These are phyloP conservation scores for Phytopythium sindhum DNA, from an alignment of 352 stramenopile genomes.

Conservation along the genomic window DNA sequence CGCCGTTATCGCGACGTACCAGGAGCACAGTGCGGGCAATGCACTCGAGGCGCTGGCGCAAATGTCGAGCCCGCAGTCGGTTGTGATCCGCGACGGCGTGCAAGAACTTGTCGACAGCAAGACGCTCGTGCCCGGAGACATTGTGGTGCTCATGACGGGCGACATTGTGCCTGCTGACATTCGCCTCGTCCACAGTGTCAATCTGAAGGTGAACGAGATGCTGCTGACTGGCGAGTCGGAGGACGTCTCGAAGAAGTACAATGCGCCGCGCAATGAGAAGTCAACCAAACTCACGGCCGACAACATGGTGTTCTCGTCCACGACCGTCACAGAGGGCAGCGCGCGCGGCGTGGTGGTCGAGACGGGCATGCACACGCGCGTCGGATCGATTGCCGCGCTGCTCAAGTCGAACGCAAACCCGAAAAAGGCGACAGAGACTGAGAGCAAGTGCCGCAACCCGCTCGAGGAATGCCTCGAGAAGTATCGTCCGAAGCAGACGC, in stretches of 20 bases:
- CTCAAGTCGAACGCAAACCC: constrained; percentile 40
- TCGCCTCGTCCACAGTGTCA: constrained; percentile 80
- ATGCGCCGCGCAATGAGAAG: constrained; percentile 25
- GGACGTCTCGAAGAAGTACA: constrained; percentile 72
- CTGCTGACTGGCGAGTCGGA: constrained; percentile 92
- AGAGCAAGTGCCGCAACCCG: constrained; percentile 48
- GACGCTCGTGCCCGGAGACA: constrained; percentile 68
- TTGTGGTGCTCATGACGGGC: constrained; percentile 89
- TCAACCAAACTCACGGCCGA: constrained; percentile 51
- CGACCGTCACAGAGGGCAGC: constrained; percentile 73
- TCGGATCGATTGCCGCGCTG: constrained; percentile 63
- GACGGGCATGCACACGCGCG: constrained; percentile 69
- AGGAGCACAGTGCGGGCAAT: constrained; percentile 65
- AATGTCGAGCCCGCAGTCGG: constrained; percentile 59
- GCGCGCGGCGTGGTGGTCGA: constrained; percentile 66
- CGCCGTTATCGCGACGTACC: constrained; percentile 49
- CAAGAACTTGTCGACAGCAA: constrained; percentile 67
- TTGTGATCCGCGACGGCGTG: constrained; percentile 60
- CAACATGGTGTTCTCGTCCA: constrained; percentile 95
- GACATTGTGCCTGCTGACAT: constrained; percentile 93
- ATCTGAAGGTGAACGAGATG: constrained; percentile 92
- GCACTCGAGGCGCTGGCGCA: constrained; percentile 55
- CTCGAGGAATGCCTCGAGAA: constrained; percentile 50
- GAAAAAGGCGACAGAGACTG: constrained; percentile 9
- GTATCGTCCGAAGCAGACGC: constrained; percentile 77